Base-by-base conservation (phyloP, 805 yeast species). In the Suhomyces pyralidae region DNA sequence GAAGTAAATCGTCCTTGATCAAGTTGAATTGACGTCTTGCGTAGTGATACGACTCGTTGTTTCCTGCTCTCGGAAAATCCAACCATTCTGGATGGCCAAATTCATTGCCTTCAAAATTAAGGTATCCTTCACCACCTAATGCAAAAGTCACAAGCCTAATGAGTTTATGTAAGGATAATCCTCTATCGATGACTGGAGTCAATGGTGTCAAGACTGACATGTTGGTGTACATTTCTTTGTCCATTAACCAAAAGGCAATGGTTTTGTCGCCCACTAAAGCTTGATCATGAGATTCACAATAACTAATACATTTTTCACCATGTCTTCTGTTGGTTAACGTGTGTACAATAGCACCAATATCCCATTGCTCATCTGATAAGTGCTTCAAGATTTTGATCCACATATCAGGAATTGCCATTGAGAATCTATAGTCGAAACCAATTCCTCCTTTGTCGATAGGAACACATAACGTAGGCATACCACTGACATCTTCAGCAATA, bases 81-180 rank as follows among this genome's bases (percentile, higher is more conserved):
- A 94, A 81, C 99, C 99, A 93, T 68, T 93, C 99, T 3, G 98
- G 99, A 64, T 93, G 99, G 15, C 99, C 99, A 73, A 94, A 93
- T 71, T 93, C 99, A 64, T 93, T 93, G 53, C 99, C 98, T 76
- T 93, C 97, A 67, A 93, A 93, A 67, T 92, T 93, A 65, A 93
- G 80, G 65, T 93, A 93, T 0, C 96, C 97, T 70, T 93, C 98
- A 52, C 99, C 99, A 46, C 98, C 98, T n/a, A 93, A 76, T 1
- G 92, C 76, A 61, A 90, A 92, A 1, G 98, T 93, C 20, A 92
- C 61, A 51, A 94, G 77, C 58, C 99, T 80, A 56, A 93, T 94
- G 83, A 94, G 70, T 68, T 93, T 93, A 73, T 93, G 99, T 56
- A 93, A 77, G 17, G 97, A 84, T 43, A 94, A 71, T 34, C 99